A percentile compares a stretch with the other conserved stretches of the same genome.
These are phyloP conservation scores for Globisporangium spiculum DNA, from an alignment of 352 stramenopile genomes.

Conservation along the genomic window DNA sequence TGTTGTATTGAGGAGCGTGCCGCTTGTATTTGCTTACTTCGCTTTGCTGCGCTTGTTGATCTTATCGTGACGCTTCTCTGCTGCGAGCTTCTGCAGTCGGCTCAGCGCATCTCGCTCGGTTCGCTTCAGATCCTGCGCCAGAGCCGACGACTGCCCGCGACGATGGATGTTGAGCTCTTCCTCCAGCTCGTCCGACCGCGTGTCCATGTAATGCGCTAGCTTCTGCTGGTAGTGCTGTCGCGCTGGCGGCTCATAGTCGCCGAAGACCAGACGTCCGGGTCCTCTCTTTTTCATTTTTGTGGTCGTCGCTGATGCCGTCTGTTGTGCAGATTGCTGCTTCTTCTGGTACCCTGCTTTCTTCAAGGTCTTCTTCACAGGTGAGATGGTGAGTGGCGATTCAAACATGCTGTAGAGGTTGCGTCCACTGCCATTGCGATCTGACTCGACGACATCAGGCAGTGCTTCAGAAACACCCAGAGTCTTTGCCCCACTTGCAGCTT, in stretches of 20 bases:
- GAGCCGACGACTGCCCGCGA: conserved; percentile 22
- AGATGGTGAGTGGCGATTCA: conserved; percentile 23
- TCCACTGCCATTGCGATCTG: background rate
- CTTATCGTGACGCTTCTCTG: conserved; percentile 76
- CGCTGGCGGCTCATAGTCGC: conserved; percentile 58
- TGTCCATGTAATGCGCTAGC: conserved; percentile 73
- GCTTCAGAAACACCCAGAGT: background rate
- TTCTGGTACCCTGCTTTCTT: conserved; percentile 25
- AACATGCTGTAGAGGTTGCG: conserved; percentile 44
- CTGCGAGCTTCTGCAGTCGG: conserved; percentile 58
- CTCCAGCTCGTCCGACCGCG: conserved; percentile 58
- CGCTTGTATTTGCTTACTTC: conserved; percentile 17
- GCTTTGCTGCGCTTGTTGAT: conserved; percentile 72
- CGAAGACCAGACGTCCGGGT: conserved; percentile 66
- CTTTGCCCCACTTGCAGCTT: background rate
- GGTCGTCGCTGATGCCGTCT: conserved; percentile 9
- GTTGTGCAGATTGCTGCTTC: conserved; percentile 14
- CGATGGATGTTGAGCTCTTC: conserved; percentile 73
- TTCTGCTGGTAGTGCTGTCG: conserved; percentile 75
- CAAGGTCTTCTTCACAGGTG: conserved; percentile 20
- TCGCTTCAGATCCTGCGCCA: conserved; percentile 45
- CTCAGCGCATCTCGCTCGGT: conserved; percentile 62
- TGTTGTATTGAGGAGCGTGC: background rate
- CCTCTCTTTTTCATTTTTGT: conserved; percentile 33
- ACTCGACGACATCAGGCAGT: background rate